Conservation (phyloP, 2,329 filamentous ascomycete species). For the Colletotrichum limetticola region DNA sequence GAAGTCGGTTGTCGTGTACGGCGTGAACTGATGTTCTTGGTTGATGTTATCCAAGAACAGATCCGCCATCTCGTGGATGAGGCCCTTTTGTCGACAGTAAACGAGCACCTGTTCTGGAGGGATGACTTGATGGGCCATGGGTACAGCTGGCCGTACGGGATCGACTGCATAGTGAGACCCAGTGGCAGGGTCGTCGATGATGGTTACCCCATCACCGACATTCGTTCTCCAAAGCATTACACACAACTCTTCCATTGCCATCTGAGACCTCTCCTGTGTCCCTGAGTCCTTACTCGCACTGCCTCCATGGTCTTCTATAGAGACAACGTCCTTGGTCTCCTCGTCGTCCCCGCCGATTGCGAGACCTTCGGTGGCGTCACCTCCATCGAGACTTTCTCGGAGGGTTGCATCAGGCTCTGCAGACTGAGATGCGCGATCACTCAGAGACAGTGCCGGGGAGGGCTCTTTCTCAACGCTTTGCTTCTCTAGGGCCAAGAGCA, state of each 20-base stretch:
- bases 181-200: conserved; percentile 31
- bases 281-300: not conserved
- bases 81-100: conserved; percentile 25
- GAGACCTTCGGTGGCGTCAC: not conserved
- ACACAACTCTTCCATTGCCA: conserved; percentile 36
- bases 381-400: not conserved
- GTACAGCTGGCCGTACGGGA: not conserved
- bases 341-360: not conserved
- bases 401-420: not conserved
- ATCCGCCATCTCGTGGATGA: conserved; percentile 27
- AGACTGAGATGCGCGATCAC: not conserved
- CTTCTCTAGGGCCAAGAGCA: conserved; percentile 33
- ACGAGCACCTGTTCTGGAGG: conserved; percentile 23
- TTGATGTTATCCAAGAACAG: conserved; percentile 35
- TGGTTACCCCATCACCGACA: conserved; percentile 36
- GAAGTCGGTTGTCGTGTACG: conserved; percentile 24
- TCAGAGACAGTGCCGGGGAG: conserved; percentile 9
- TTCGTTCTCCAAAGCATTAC: conserved; percentile 37
- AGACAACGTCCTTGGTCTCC: not conserved
- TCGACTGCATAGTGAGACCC: conserved; percentile 30
- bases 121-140: not conserved
- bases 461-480: conserved; percentile 14
- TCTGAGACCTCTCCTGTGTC: conserved; percentile 28
- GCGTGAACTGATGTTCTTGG: conserved; percentile 35
- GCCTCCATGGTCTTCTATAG: not conserved